Base-by-base conservation (phyloP, 164 flowering plant species). In the Magnolia changhungtana region DNA sequence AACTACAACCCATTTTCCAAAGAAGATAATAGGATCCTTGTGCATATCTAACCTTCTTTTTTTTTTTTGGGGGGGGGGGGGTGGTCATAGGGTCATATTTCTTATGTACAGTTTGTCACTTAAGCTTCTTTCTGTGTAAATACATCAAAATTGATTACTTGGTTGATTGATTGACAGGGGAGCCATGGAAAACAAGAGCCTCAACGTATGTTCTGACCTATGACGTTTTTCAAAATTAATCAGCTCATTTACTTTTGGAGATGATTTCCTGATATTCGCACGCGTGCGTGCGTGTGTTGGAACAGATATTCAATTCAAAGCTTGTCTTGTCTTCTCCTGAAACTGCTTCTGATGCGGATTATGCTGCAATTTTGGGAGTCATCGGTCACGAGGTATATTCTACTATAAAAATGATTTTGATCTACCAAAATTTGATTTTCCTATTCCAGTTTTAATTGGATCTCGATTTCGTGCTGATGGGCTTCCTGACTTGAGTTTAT, bases 111-210 rank as follows among this genome's bases (percentile, higher is more conserved):
- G 6, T 37, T 37, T 37, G 45, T 37, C 45, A 37, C 7, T 37
- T 37, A 37, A 37, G 45, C 45, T 37, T 37, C 45, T 37, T 37
- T 37, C 7, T 37, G 45, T 37, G 45, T 37, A 37, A 37, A 37
- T 37, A 37, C 58, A 10, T 50, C 51, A 8, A 19, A 20, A 11
- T 58, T 59, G n/a, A 49, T 73, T 9, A 69, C 20, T 63, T 8
- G 61, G 71, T 75, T 66, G 73, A 14, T 80, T 72, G 24, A 45
- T 73, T 84, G 77, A 18, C 90, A 96, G 99, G 99, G 99, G 99
- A 72, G 99, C 99, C 50, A 96, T 96, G 99, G 99, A 96, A 77
- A 96, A 96, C 88, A 96, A 96, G 84, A 96, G 98, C 81, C 81
- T 96, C 80, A 96, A 96, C 84, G 98, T 96, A 90, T 61, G 91